These are phyloP conservation scores for Pseudonitzschia multistriata DNA, from an alignment of 108 stramenopile species.

Conservation along the genomic window DNA sequence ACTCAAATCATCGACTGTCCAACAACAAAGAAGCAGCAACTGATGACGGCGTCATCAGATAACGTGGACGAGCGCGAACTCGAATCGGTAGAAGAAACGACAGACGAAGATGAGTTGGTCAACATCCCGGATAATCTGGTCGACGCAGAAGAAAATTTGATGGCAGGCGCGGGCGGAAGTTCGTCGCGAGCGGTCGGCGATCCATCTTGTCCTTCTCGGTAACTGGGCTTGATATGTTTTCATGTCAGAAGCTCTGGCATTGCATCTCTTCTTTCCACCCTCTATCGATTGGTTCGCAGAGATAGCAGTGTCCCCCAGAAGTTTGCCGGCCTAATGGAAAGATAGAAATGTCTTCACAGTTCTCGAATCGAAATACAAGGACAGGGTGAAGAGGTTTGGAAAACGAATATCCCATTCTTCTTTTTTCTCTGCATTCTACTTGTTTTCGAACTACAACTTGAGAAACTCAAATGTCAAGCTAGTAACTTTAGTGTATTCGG, in stretches of 20 bases:
- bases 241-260: background rate
- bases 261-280: background rate
- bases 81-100: background rate
- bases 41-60: background rate
- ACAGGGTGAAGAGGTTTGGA: no score
- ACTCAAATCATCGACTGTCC: constrained; percentile 48
- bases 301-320: no score
- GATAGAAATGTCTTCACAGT: no score
- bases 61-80: background rate
- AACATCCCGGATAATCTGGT: background rate
- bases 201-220: background rate
- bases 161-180: background rate
- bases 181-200: background rate
- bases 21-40: constrained; percentile 3
- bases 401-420: no score
- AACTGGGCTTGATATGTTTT: background rate
- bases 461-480: no score
- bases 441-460: no score
- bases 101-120: background rate
- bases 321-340: no score
- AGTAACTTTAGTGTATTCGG: no score
- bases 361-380: no score
- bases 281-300: no score
- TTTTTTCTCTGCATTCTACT: no score
- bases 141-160: background rate